Evolutionary conservation across 1,284 basidiomycete species (phyloP), one percentile per base, ranked within the genome.

Genomic region (Athelia psychrophila): DNA sequence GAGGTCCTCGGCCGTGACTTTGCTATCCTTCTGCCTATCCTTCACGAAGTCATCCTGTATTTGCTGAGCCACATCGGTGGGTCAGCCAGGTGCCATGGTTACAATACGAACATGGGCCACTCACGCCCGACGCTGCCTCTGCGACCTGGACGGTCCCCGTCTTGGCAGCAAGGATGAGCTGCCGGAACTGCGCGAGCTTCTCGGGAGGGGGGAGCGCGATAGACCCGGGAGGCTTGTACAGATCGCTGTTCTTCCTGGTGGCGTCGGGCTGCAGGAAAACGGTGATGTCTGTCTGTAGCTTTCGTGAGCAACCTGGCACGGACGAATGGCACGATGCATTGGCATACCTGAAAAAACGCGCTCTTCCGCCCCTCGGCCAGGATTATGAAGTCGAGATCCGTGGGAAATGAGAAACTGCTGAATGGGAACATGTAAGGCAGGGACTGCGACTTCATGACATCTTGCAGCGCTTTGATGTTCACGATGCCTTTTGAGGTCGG

Each of bases 401-500:
- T 91, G 24, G 86, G 78, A 61, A 95, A 91, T 12, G 81, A 73
- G 62, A 89, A 93, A 51, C 65, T 73, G 60, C 84, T 88, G 68
- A 82, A 95, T 0, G 93, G 92, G 66, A 94, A 95, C 27, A 78
- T 68, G 64, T 94, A 95, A 12, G 83, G 74, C n/a, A 94, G 69
- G 2, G 81, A 86, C 61, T 93, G 91, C 15, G 73, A 70, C 38
- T 73, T 73, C 62, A 94, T 81, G 52, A 83, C 77, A 47, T 85
- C 79, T 54, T 91, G 86, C n/a, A 89, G 67, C 0, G 84, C 78
- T 42, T 73, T 79, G 30, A 94, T 68, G 59, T 93, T 95, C 53
- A 70, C 65, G 3, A 94, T 63, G 3, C 91, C 89, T 85, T 42
- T n/a, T 8, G n/a, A 42, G 9, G 8, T 9, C 6, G 38, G 6